Percentiles rank a stretch among this genome's conserved stretches.
Evolutionary conservation across 129 eudicot species (phyloP).

Genomic region (Centella asiatica): DNA sequence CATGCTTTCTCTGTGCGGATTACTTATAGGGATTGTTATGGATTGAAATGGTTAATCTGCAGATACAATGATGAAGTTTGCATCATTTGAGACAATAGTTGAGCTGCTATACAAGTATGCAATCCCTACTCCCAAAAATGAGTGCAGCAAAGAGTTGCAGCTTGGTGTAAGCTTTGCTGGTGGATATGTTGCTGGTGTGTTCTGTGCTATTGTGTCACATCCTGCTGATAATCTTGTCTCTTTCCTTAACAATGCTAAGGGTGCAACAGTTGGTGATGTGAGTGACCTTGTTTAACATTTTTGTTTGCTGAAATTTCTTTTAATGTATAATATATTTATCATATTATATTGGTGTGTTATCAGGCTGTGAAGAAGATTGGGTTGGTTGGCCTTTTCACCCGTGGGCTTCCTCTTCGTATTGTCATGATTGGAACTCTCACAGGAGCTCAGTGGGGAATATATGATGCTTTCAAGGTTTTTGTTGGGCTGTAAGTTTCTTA

Average conservation of each 20-base stretch:
- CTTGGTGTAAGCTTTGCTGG: slow-evolving; percentile 98
- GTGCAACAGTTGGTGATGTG: slow-evolving; percentile 96
- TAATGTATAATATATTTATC: not conserved
- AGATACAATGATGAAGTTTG: slow-evolving; percentile 99
- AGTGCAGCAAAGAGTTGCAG: slow-evolving; percentile 82
- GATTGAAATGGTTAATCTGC: slow-evolving; percentile 21
- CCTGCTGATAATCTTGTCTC: slow-evolving; percentile 98
- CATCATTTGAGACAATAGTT: slow-evolving; percentile 88
- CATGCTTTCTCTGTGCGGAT: no score
- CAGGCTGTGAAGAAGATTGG: slow-evolving; percentile 97
- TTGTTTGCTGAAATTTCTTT: not conserved
- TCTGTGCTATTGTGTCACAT: slow-evolving; percentile 94
- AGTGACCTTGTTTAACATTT: slow-evolving; percentile 20
- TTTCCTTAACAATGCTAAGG: slow-evolving; percentile 96
- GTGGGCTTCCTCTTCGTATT: slow-evolving; percentile 96
- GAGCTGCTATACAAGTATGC: slow-evolving; percentile 82
- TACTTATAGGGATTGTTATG: not conserved
- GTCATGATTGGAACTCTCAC: slow-evolving; percentile 99
- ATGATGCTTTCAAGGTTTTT: slow-evolving; percentile 90
- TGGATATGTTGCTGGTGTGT: slow-evolving; percentile 88
- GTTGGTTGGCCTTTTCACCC: slow-evolving; percentile 71
- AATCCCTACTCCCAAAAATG: slow-evolving; percentile 70
- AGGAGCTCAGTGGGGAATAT: slow-evolving; percentile 98
- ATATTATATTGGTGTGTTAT: not conserved
- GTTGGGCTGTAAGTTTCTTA: slow-evolving; percentile 85